Percentiles rank a stretch among this genome's conserved stretches.
Conservation (phyloP, 352 stramenopile species). For the Globisporangium takayamanum region DNA sequence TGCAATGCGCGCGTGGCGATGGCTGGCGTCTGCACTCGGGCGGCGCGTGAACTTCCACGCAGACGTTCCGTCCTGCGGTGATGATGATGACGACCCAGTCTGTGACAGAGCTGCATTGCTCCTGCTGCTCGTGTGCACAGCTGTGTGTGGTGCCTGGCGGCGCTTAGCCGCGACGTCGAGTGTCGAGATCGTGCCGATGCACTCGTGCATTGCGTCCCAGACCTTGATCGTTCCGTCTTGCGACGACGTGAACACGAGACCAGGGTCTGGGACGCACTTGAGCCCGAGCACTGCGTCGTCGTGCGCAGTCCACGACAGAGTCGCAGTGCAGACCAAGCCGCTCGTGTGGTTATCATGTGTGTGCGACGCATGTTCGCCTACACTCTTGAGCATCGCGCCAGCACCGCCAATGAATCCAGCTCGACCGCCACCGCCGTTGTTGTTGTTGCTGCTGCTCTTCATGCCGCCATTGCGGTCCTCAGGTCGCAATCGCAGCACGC, state of each 20-base stretch:
- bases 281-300: conserved; percentile 25
- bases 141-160: neutral
- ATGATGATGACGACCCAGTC: neutral
- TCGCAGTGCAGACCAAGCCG: conserved; percentile 20
- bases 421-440: neutral
- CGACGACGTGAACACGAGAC: conserved; percentile 41
- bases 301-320: conserved; percentile 39
- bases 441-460: neutral
- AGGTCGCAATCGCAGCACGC: conserved; percentile 18
- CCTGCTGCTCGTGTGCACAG: neutral
- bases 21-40: conserved; percentile 22
- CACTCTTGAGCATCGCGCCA: neutral
- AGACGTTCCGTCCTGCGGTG: neutral
- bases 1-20: conserved; percentile 27
- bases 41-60: conserved; percentile 56
- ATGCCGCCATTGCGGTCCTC: conserved; percentile 14
- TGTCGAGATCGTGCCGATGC: conserved; percentile 49
- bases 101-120: neutral
- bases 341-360: neutral
- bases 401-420: neutral
- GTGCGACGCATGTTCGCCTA: neutral
- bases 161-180: neutral
- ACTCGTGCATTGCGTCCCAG: conserved; percentile 33
- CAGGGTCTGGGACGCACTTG: conserved; percentile 28
- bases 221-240: conserved; percentile 39